Percentiles rank a stretch among this genome's conserved stretches.
phyloP scores from a whole-genome alignment of 192 early-diverging fungal genomes.

The Backusella tuberculispora region DNA sequence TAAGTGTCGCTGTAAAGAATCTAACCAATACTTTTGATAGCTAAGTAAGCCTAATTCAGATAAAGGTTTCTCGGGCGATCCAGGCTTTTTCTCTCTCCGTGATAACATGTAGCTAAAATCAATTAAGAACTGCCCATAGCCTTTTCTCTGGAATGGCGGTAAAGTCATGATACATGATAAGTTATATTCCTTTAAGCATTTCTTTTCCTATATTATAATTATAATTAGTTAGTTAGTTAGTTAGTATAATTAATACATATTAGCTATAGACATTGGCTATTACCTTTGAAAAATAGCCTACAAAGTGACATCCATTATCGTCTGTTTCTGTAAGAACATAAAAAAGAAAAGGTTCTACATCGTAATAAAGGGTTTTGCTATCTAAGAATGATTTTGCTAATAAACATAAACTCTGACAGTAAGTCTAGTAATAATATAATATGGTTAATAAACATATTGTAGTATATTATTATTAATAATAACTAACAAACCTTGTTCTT shows the following conservation, averaged over 20 bases:
- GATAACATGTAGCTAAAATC: conserved; percentile 83
- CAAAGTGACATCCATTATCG: conserved; percentile 81
- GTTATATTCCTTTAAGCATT: conserved; percentile 78
- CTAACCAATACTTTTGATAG: conserved; percentile 88
- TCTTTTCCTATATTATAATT: conserved; percentile 69
- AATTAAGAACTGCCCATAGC: conserved; percentile 90
- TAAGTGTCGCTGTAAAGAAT: conserved; percentile 55
- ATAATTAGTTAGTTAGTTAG: not conserved
- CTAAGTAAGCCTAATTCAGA: conserved; percentile 87
- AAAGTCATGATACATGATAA: conserved; percentile 91
- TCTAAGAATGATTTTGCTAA: conserved; percentile 96
- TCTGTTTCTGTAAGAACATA: conserved; percentile 93
- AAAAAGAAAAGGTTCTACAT: conserved; percentile 96
- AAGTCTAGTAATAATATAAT: conserved; percentile 56
- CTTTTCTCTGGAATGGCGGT: conserved; percentile 84
- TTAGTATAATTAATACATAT: not conserved
- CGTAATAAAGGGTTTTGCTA: conserved; percentile 97
- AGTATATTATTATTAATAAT: not conserved
- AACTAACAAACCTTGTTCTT: conserved; percentile 84
- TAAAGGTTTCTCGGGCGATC: conserved; percentile 91
- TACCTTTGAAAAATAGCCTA: conserved; percentile 98
- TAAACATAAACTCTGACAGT: conserved; percentile 97
- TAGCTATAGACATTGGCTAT: not conserved
- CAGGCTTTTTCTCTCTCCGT: conserved; percentile 71
- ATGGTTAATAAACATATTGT: not conserved